These are phyloP conservation scores for Carex pumila DNA, from an alignment of 176 grass and related monocot genomes.

Conservation along the genomic window DNA sequence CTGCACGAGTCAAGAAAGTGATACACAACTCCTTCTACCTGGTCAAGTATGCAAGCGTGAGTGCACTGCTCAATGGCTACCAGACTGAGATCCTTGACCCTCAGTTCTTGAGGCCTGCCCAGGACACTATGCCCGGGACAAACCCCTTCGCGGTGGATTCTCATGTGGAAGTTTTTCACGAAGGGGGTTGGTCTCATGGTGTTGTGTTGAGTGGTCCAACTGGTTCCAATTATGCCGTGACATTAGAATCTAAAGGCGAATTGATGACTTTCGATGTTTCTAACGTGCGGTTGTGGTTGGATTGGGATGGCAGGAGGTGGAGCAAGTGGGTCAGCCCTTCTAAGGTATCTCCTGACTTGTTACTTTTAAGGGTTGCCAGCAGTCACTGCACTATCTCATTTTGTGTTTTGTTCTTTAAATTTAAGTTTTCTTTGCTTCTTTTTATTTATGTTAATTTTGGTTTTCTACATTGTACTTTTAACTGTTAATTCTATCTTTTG, in stretches of 20 bases:
- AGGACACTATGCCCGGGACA: neutral
- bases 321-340: neutral
- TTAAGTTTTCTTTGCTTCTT: neutral
- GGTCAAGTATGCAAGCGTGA: slow-evolving; percentile 21
- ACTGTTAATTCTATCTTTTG: neutral
- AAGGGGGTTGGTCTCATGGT: slow-evolving; percentile 20
- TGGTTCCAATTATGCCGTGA: slow-evolving; percentile 10
- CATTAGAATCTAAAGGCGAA: neutral
- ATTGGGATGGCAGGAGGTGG: slow-evolving; percentile 27
- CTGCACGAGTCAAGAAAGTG: slow-evolving; percentile 8
- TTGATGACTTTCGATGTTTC: neutral
- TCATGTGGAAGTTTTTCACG: slow-evolving; percentile 23
- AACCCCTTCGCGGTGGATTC: neutral
- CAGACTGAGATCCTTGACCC: slow-evolving; percentile 25
- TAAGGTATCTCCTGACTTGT: neutral
- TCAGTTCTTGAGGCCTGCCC: slow-evolving; percentile 7
- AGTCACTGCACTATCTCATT: neutral
- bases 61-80: neutral
- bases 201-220: neutral
- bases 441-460: neutral
- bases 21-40: neutral
- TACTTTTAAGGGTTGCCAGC: neutral
- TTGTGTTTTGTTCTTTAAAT: neutral
- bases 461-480: neutral
- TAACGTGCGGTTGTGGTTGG: neutral